phyloP scores from a whole-genome alignment of 148 eudicot species.

The Bassia scoparia region DNA sequence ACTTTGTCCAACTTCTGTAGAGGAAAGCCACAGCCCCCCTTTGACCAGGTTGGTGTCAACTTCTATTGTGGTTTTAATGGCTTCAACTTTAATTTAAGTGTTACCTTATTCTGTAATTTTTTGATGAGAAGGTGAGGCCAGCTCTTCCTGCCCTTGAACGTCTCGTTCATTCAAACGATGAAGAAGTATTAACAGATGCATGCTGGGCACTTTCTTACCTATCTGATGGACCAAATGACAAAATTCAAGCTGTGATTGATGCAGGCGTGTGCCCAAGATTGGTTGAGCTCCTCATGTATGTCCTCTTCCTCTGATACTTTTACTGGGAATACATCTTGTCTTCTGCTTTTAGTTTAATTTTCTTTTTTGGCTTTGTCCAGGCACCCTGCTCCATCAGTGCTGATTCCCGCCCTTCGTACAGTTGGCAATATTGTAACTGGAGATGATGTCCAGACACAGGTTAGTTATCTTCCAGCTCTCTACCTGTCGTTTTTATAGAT shows the following conservation, averaged over 20 bases:
- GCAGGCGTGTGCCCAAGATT: conserved; percentile 71
- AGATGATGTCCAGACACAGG: conserved; percentile 85
- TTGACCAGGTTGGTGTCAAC: conserved; percentile 58
- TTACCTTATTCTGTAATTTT: conserved; percentile 1
- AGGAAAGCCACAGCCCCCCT: conserved; percentile 78
- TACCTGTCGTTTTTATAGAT: not conserved
- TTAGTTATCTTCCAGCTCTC: conserved; percentile 21
- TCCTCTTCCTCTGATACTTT: conserved; percentile 2
- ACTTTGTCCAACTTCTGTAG: conserved; percentile 76
- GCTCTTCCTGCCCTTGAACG: conserved; percentile 77
- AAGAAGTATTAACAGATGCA: conserved; percentile 81
- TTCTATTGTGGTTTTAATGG: not conserved
- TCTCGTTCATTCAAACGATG: conserved; percentile 75
- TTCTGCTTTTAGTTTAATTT: not conserved
- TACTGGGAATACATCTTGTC: conserved; percentile 6
- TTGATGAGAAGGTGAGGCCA: conserved; percentile 50
- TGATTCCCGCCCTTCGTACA: conserved; percentile 76
- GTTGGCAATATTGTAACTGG: conserved; percentile 86
- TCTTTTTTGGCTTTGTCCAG: conserved; percentile 19
- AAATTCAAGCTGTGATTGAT: conserved; percentile 85
- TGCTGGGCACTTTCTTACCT: conserved; percentile 93
- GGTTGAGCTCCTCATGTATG: conserved; percentile 75
- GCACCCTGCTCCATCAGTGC: conserved; percentile 53
- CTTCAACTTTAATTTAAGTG: not conserved
- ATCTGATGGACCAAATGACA: conserved; percentile 82